Evolutionary conservation across 345 rosid species (phyloP).

Genomic region (Raphanus sativus): DNA sequence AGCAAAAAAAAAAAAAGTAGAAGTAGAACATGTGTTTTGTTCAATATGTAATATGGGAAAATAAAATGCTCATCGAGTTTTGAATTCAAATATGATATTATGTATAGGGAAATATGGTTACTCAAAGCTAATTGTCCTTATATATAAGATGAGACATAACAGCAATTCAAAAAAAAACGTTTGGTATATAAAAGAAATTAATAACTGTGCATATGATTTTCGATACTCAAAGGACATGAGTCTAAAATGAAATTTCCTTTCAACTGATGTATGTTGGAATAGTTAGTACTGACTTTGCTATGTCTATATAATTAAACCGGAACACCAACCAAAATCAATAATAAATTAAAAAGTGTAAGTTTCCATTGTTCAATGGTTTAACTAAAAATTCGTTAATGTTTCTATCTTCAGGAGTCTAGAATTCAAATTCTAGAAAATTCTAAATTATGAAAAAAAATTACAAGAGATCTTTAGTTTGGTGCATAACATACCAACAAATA

Average conservation of each 20-base stretch:
- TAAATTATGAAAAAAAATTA: too few relatives aligned
- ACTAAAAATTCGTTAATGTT: too few relatives aligned
- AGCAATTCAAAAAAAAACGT: background rate
- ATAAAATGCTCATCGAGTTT: background rate
- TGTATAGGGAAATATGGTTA: background rate
- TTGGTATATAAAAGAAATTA: background rate
- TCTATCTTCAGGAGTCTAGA: too few relatives aligned
- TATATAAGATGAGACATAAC: conserved; percentile 10
- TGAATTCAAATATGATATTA: background rate
- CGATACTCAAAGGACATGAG: conserved; percentile 3
- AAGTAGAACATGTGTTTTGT: background rate
- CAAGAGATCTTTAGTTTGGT: too few relatives aligned
- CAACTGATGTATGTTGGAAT: conserved; percentile 34
- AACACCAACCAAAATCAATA: conserved; percentile 35
- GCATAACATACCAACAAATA: too few relatives aligned
- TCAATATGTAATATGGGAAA: background rate
- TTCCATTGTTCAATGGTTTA: too few relatives aligned
- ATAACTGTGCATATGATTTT: background rate
- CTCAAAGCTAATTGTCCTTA: background rate
- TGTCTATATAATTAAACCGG: conserved; percentile 23
- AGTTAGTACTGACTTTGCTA: conserved; percentile 35
- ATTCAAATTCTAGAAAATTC: too few relatives aligned
- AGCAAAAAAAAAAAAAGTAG: too few relatives aligned
- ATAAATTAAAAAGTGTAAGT: conserved; percentile 2
- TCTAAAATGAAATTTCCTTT: conserved; percentile 16